Base-by-base conservation (phyloP, 148 eudicot species). In the Rhododendron henanense region DNA sequence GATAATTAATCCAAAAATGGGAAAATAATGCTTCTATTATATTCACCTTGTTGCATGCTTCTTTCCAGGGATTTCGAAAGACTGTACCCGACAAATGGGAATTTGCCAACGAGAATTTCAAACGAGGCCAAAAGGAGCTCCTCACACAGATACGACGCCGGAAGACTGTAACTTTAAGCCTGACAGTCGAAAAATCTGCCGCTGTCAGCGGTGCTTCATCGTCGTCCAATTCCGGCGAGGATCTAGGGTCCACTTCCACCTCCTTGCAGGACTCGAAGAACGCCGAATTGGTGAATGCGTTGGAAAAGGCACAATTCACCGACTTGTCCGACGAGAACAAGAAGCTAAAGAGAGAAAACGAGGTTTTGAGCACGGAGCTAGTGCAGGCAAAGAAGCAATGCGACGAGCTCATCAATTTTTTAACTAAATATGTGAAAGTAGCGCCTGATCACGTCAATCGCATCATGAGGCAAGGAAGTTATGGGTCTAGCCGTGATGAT, bases 11-110 rank as follows among this genome's bases (percentile, higher is more conserved):
- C 65, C 23, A 59, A 59, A 59, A 18, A 59, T 19, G 9, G 6
- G 65, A 59, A 19, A 59, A 59, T 59, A 59, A 18, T 59, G 65
- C n/a, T 59, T 59, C 65, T 59, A 5, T 59, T 50, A 50, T 50
- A 19, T 19, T 59, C 9, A 59, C 23, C 19, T 53, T 15, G 19
- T 53, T 13, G 59, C 59, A 53, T 53, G 16, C 19, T 50, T 80
- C 7, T 45, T 25, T 33, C 55, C 44, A 79, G 33, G 21, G 99
- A 9, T 96, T 96, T 51, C 94, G 96, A 33, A 96, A 96, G 86
- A 91, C 87, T 13, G 99, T 94, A 61, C 96, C 99, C 3, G 97
- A 95, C 90, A 96, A 92, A 83, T 95, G 99, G 99, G 99, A 96
- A 81, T 96, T 96, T 75, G 93, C 97, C 10, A 95, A 96, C 83